A percentile compares a stretch with the other conserved stretches of the same genome.
These are phyloP conservation scores for Zygoascus bituminiphila DNA, from an alignment of 805 yeast genomes.

Conservation along the genomic window DNA sequence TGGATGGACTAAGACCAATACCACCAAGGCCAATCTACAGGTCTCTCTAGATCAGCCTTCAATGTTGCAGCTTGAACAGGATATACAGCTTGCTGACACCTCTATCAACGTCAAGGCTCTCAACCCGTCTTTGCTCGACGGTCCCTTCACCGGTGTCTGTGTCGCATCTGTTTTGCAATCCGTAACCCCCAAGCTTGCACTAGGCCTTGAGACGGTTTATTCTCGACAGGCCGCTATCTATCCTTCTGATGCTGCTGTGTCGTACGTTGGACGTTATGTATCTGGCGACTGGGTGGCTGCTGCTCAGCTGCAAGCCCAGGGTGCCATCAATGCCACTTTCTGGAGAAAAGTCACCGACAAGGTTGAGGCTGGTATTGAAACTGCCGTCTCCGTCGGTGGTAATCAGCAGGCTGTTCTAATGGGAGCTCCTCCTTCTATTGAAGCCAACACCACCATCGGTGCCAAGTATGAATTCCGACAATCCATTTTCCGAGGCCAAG, in stretches of 20 bases:
- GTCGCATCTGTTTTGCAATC: constrained; percentile 89
- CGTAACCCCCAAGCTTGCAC: constrained; percentile 68
- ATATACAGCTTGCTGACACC: constrained; percentile 81
- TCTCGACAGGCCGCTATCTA: constrained; percentile 54
- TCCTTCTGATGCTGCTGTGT: constrained; percentile 87
- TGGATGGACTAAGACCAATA: constrained; percentile 74
- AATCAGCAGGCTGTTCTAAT: constrained; percentile 61
- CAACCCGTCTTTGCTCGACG: constrained; percentile 75
- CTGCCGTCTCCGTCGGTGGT: constrained; percentile 23
- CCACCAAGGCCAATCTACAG: constrained; percentile 82
- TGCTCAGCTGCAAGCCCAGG: constrained; percentile 89
- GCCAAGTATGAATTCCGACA: constrained; percentile 98
- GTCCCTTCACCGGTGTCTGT: constrained; percentile 81
- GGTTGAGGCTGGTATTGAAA: constrained; percentile 52
- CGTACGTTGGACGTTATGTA: constrained; percentile 84
- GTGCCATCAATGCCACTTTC: constrained; percentile 80
- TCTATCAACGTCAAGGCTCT: constrained; percentile 83
- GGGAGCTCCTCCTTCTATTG: constrained; percentile 78
- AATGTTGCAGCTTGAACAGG: constrained; percentile 95
- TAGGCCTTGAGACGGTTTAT: constrained; percentile 91
- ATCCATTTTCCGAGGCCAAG: constrained; percentile 88
- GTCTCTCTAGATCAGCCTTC: constrained; percentile 82
- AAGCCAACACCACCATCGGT: constrained; percentile 89
- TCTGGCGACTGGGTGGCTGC: constrained; percentile 87
- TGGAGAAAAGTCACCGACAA: constrained; percentile 90